Evolutionary conservation across 129 eudicot genomes (phyloP).

Genomic region (Heracleum sosnowskyi): DNA sequence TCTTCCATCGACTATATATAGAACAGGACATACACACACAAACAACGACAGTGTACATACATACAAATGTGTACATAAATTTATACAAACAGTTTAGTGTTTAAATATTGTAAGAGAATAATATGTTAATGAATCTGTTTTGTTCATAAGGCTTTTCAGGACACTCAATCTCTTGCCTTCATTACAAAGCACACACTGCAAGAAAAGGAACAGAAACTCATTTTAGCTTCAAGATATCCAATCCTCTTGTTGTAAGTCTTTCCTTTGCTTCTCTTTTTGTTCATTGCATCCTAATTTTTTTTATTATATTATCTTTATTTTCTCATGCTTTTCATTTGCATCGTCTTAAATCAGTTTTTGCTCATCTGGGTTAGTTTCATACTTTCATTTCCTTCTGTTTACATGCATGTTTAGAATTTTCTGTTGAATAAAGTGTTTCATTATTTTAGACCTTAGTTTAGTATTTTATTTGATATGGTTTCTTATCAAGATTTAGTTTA

Average conservation of each 20-base stretch:
- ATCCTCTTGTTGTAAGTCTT: slow-evolving; percentile 89
- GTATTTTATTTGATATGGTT: not conserved
- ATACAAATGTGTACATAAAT: not conserved
- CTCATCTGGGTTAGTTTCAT: slow-evolving; percentile 1
- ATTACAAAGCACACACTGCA: slow-evolving; percentile 11
- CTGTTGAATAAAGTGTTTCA: not conserved
- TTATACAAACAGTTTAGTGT: not conserved
- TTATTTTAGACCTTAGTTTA: not conserved
- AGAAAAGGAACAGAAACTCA: slow-evolving; percentile 11
- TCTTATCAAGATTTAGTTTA: not conserved
- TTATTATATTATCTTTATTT: slow-evolving; percentile 8
- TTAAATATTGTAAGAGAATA: too few species aligned
- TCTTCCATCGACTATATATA: not conserved
- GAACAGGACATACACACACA: too few species aligned
- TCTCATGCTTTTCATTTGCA: slow-evolving; percentile 14
- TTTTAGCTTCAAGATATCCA: slow-evolving; percentile 50
- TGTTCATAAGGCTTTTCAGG: not conserved
- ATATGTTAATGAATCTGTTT: not conserved
- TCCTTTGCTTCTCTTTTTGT: slow-evolving; percentile 32
- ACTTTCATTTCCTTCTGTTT: slow-evolving; percentile 1
- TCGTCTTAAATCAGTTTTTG: slow-evolving; percentile 21
- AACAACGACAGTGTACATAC: not conserved
- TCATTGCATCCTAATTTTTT: slow-evolving; percentile 16
- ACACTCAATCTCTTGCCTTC: slow-evolving; percentile 48
- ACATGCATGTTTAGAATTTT: not conserved